Percentiles rank a stretch among this genome's conserved stretches.
These are phyloP conservation scores for Apiospora kogelbergensis DNA, from an alignment of 2,329 filamentous ascomycete species.

Conservation along the genomic window DNA sequence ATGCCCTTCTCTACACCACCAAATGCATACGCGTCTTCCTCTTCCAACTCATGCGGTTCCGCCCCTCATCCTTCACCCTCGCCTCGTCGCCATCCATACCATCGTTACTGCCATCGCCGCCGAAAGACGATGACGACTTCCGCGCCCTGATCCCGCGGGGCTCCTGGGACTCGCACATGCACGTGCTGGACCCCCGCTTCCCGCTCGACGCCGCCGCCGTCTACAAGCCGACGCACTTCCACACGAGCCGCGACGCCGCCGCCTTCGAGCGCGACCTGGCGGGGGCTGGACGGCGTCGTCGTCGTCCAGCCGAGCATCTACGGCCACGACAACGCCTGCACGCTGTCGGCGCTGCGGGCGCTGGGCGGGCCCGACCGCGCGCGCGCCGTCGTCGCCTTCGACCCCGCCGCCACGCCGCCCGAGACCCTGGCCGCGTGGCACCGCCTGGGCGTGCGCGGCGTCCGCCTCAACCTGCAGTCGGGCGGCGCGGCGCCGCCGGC, in stretches of 20 bases:
- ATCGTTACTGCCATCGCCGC: not conserved
- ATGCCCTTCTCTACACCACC: not conserved
- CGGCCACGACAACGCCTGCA: conserved; percentile 58
- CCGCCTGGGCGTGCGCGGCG: conserved; percentile 54
- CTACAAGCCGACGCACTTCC: conserved; percentile 47
- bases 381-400: conserved; percentile 57
- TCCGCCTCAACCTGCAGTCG: conserved; percentile 61
- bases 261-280: conserved; percentile 47
- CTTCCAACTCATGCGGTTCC: not conserved
- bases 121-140: not conserved
- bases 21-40: not conserved
- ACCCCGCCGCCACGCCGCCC: conserved; percentile 44
- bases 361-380: conserved; percentile 52
- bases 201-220: conserved; percentile 46
- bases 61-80: not conserved
- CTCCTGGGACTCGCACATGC: conserved; percentile 65
- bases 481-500: conserved; percentile 35
- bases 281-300: conserved; percentile 55
- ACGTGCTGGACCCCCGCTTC: conserved; percentile 57
- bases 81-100: not conserved
- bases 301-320: conserved; percentile 64
- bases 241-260: conserved; percentile 51
- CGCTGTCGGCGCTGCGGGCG: conserved; percentile 51
- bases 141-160: conserved; percentile 35
- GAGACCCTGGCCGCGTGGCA: not conserved